Evolutionary conservation across 129 eudicot genomes (phyloP), one percentile per base, ranked within the genome.

Genomic region (Lactuca sativa): DNA sequence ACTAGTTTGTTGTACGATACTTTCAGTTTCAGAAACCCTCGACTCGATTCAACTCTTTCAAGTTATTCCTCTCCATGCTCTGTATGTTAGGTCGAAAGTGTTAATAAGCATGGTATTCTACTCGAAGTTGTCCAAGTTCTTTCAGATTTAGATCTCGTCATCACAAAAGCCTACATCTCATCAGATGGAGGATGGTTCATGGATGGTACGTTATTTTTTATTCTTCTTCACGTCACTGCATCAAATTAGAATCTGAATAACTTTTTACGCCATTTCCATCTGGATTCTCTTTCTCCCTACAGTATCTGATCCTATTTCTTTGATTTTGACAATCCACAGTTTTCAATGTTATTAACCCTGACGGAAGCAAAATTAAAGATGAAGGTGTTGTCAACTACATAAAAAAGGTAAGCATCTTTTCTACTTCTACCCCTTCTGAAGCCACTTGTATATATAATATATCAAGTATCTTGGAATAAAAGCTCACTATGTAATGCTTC

Each of bases 121-220:
- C 92, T 92, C 31, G 86, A 89, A 77, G 98, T 92, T 43, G 98
- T 92, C 32, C 98, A 92, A 85, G 86, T 92, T 70, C 96, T 92
- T 36, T 77, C 95, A 1, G 96, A 92, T 63, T 66, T 92, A 80
- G 78, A 85, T 54, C 96, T 92, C 12, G 82, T 86, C 17, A 85
- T 92, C 16, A 92, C 80, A 53, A 92, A 92, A 82, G 98, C 95
- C 0, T 92, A 92, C 76, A 86, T 92, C 53, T 92, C 96, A 8
- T 92, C 98, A 9, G 98, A 92, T 64, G 98, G 92, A 10, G 96
- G 95, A 61, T 92, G 98, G 98, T 92, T 92, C 84, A 89, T 92
- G 98, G 98, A 92, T 73, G 98, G 98, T 88, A 84, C 58, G 41
- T 3, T 57, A 55, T 7, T 67, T 34, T 4, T 40, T 16, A 0